Conservation (phyloP, 176 grass and related monocot species). For the Phragmites australis region DNA sequence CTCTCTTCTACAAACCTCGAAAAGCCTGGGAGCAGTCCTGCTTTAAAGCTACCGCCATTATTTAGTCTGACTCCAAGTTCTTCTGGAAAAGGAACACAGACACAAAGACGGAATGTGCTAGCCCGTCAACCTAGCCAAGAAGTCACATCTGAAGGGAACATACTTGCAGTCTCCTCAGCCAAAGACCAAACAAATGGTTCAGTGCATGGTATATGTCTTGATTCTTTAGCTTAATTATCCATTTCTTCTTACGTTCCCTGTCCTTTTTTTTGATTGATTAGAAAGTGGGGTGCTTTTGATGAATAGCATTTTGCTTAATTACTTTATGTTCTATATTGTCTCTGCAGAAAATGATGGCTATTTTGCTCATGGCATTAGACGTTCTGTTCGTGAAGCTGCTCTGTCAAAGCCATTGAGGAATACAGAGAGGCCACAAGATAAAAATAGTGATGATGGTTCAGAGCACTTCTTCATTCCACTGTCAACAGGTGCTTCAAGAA, state of each 20-base stretch:
- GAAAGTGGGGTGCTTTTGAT: constrained; percentile 20
- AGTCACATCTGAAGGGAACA: constrained; percentile 43
- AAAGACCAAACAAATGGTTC: constrained; percentile 48
- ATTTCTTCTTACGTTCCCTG: background rate
- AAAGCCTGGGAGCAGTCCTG: constrained; percentile 60
- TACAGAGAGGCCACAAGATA: constrained; percentile 54
- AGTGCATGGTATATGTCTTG: constrained; percentile 40
- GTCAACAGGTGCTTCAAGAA: constrained; percentile 47
- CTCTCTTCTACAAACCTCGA: constrained; percentile 72
- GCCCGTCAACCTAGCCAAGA: constrained; percentile 58
- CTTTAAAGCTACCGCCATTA: constrained; percentile 81
- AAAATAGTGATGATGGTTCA: constrained; percentile 63
- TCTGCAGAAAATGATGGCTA: constrained; percentile 66
- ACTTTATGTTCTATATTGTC: constrained; percentile 24
- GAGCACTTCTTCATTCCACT: constrained; percentile 91
- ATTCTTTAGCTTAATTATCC: background rate
- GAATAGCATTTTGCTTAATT: constrained; percentile 13
- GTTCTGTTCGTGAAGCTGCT: constrained; percentile 91
- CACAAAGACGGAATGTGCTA: constrained; percentile 50
- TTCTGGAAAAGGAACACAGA: constrained; percentile 65
- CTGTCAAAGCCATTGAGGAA: constrained; percentile 65
- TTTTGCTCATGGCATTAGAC: constrained; percentile 68
- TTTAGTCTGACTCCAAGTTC: constrained; percentile 91
- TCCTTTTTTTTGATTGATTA: constrained; percentile 34
- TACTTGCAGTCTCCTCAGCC: constrained; percentile 8